phyloP scores from a whole-genome alignment of 2,329 filamentous ascomycete species.

The Uncinocarpus reesii region DNA sequence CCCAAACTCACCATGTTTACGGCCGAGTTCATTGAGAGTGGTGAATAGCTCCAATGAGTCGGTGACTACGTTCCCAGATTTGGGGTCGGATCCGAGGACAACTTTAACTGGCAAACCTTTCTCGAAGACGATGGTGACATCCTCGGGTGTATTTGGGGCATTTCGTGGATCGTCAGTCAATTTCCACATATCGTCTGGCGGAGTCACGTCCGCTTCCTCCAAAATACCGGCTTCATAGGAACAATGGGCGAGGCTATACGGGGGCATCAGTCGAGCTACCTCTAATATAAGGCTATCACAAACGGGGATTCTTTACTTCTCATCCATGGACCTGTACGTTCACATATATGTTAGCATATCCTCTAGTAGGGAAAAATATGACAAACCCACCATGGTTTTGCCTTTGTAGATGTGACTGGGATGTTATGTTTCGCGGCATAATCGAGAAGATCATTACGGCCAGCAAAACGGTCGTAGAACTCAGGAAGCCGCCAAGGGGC shows the following conservation, averaged over 20 bases:
- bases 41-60: conserved; percentile 18
- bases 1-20: conserved; percentile 15
- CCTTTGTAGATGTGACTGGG: conserved; percentile 40
- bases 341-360: conserved; percentile 12
- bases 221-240: conserved; percentile 62
- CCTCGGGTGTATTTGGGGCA: conserved; percentile 20
- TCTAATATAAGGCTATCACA: background rate
- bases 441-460: conserved; percentile 41
- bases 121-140: conserved; percentile 20
- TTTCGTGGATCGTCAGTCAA: conserved; percentile 38
- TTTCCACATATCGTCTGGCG: conserved; percentile 73
- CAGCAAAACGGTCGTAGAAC: conserved; percentile 41
- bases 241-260: conserved; percentile 49
- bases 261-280: conserved; percentile 1
- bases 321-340: conserved; percentile 21
- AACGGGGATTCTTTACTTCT: conserved; percentile 16
- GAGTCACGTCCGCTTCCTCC: conserved; percentile 48
- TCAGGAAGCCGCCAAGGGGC: conserved; percentile 41
- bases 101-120: conserved; percentile 21
- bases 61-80: conserved; percentile 13
- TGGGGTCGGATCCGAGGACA: conserved; percentile 10
- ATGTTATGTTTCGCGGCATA: conserved; percentile 40
- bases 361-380: background rate
- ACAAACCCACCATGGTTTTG: conserved; percentile 56
- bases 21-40: conserved; percentile 17